Evolutionary conservation across 495 filamentous ascomycete species (phyloP).

Genomic region (Massariosphaeria phaeospora): DNA sequence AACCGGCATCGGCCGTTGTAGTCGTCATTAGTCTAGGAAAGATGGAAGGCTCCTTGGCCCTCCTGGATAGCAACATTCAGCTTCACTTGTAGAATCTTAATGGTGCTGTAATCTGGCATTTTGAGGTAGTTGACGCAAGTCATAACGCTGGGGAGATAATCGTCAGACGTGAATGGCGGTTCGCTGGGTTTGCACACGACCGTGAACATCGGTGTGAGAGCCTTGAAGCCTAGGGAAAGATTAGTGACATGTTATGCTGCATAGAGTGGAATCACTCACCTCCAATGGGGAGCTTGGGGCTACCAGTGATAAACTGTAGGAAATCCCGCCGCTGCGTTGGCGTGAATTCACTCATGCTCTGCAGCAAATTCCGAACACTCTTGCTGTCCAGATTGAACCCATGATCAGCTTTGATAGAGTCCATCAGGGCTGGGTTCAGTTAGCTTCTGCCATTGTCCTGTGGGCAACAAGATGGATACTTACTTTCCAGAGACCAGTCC

Average conservation of each 20-base stretch:
- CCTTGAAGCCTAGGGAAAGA: conserved; percentile 73
- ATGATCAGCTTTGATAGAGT: conserved; percentile 99
- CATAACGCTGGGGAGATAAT: conserved; percentile 98
- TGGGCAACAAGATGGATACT: conserved; percentile 38
- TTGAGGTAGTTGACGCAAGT: conserved; percentile 99
- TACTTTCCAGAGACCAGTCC: conserved; percentile 97
- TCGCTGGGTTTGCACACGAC: conserved; percentile 98
- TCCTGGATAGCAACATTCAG: conserved; percentile 85
- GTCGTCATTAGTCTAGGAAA: conserved; percentile 56
- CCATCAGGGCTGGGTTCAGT: conserved; percentile 67
- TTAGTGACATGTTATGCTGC: conserved; percentile 21
- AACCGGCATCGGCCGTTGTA: conserved; percentile 7
- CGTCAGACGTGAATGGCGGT: conserved; percentile 87
- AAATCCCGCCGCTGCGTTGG: conserved; percentile 80
- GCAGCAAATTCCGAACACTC: conserved; percentile 88
- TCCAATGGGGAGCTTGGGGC: conserved; percentile 96
- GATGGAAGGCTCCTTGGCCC: conserved; percentile 97
- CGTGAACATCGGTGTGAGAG: conserved; percentile 94
- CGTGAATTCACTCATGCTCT: conserved; percentile 87
- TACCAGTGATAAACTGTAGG: conserved; percentile 96
- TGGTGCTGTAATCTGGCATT: conserved; percentile 84
- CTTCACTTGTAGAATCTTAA: conserved; percentile 69
- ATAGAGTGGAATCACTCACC: conserved; percentile 54
- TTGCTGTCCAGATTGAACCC: conserved; percentile 99
- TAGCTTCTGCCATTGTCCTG: conserved; percentile 4